Percentiles rank a stretch among this genome's conserved stretches.
Evolutionary conservation across 2,329 filamentous ascomycete genomes (phyloP).

Genomic region (Colletotrichum caudatum): DNA sequence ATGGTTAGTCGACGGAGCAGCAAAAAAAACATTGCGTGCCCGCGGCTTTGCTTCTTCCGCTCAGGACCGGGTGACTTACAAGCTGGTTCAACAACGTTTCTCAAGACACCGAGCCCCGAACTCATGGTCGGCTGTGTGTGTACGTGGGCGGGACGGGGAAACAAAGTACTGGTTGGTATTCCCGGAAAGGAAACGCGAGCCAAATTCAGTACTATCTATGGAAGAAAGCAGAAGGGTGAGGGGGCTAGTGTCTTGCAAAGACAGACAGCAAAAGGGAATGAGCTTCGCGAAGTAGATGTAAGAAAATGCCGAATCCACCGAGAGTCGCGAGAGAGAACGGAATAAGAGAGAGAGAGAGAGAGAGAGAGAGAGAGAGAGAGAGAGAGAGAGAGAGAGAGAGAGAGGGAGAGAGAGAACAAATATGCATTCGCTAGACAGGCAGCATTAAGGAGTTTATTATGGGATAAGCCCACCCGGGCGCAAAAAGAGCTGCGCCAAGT

Average conservation of each 20-base stretch:
- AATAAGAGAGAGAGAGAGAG: neutral
- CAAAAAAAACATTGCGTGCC: neutral
- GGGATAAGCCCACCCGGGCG: conserved; percentile 33
- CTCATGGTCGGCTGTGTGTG: conserved; percentile 26
- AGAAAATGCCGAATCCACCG: conserved; percentile 21
- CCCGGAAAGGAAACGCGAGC: neutral
- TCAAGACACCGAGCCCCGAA: conserved; percentile 31
- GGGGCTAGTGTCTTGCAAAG: neutral
- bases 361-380: neutral
- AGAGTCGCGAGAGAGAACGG: neutral
- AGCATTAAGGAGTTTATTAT: conserved; percentile 2
- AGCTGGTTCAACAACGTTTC: conserved; percentile 38
- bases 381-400: neutral
- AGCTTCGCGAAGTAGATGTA: conserved; percentile 13
- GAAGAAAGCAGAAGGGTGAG: neutral
- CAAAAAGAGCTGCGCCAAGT: neutral
- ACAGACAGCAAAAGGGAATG: conserved; percentile 11
- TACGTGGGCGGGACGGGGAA: neutral
- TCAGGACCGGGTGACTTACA: conserved; percentile 21
- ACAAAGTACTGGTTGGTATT: neutral
- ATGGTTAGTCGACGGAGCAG: neutral
- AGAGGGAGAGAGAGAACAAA: conserved; percentile 9
- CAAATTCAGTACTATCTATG: neutral
- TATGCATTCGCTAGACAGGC: conserved; percentile 19
- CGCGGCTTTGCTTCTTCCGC: too few species aligned